A percentile compares a stretch with the other conserved stretches of the same genome.
These are phyloP conservation scores for Tetrahymena elliotti DNA, from an alignment of 73 alveolate species.

Conservation along the genomic window DNA sequence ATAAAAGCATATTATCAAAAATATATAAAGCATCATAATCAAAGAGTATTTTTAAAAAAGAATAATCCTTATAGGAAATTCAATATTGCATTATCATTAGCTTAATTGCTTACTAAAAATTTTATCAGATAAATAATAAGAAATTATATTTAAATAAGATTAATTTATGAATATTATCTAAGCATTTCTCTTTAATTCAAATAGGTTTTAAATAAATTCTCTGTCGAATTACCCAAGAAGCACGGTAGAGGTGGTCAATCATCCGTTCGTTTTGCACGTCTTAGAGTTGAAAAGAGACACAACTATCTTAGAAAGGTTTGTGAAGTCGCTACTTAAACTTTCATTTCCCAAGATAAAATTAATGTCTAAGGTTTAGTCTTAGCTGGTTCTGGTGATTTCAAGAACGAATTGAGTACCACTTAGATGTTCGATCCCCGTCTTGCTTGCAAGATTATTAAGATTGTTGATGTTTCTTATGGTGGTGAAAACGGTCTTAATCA, in stretches of 20 bases:
- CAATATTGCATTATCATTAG: too few relatives aligned
- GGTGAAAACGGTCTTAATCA: slow-evolving; percentile 98
- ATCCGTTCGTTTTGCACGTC: slow-evolving; percentile 88
- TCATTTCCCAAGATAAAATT: slow-evolving; percentile 89
- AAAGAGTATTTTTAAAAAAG: too few relatives aligned
- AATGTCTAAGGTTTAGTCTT: slow-evolving; percentile 94
- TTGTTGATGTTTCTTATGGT: slow-evolving; percentile 98
- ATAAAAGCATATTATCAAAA: not conserved
- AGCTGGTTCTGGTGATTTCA: slow-evolving; percentile 98
- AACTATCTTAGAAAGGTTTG: slow-evolving; percentile 97
- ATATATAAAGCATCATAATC: not conserved
- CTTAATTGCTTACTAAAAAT: too few relatives aligned
- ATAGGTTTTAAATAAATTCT: slow-evolving; percentile 33
- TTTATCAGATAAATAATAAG: too few relatives aligned
- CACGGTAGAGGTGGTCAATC: slow-evolving; percentile 96
- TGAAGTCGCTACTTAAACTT: slow-evolving; percentile 86
- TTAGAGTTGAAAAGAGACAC: slow-evolving; percentile 95
- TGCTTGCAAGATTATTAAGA: slow-evolving; percentile 59
- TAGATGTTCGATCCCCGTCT: slow-evolving; percentile 86
- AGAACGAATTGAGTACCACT: slow-evolving; percentile 80
- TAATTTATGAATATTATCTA: not conserved
- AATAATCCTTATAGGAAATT: too few relatives aligned
- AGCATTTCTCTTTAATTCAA: not conserved
- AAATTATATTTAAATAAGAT: too few relatives aligned
- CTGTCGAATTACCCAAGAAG: slow-evolving; percentile 91